phyloP scores from a whole-genome alignment of 345 rosid species.

The Brassica carinata region DNA sequence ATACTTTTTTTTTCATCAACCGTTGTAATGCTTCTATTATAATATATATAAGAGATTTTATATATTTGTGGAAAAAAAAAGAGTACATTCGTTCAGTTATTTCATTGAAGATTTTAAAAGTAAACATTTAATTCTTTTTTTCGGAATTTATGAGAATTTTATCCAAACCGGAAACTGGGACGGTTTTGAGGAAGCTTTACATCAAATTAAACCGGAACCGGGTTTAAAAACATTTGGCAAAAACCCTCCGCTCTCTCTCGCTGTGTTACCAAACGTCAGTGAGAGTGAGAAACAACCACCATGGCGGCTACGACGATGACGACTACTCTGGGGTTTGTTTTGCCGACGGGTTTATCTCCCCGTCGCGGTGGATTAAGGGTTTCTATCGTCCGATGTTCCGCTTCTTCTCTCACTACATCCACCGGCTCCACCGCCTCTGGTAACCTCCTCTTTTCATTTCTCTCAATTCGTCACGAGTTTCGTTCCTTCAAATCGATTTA shows the following conservation, averaged over 20 bases:
- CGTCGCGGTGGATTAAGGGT: conserved; percentile 38
- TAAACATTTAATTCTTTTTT: no score
- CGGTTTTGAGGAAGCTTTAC: neutral
- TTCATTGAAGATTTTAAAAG: neutral
- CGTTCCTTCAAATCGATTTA: neutral
- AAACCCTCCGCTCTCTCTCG: conserved; percentile 5
- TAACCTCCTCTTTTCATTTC: conserved; percentile 24
- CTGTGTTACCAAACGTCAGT: no score
- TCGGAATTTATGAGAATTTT: neutral
- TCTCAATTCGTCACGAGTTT: neutral
- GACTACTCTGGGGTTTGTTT: conserved; percentile 17
- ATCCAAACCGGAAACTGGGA: neutral
- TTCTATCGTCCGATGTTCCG: conserved; percentile 56
- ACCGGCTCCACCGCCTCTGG: conserved; percentile 52
- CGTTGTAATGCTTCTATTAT: no score
- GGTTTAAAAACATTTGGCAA: neutral
- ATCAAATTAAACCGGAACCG: conserved; percentile 18
- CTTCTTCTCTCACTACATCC: conserved; percentile 46
- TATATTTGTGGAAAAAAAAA: no score
- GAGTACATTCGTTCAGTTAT: neutral
- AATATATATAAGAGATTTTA: no score
- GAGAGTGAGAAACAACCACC: neutral
- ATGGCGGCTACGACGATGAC: conserved; percentile 41
- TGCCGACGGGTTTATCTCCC: conserved; percentile 29
- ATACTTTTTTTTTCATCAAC: no score